Percentiles rank a stretch among this genome's conserved stretches.
Conservation (phyloP, 345 rosid species). For the Nephelium lappaceum region DNA sequence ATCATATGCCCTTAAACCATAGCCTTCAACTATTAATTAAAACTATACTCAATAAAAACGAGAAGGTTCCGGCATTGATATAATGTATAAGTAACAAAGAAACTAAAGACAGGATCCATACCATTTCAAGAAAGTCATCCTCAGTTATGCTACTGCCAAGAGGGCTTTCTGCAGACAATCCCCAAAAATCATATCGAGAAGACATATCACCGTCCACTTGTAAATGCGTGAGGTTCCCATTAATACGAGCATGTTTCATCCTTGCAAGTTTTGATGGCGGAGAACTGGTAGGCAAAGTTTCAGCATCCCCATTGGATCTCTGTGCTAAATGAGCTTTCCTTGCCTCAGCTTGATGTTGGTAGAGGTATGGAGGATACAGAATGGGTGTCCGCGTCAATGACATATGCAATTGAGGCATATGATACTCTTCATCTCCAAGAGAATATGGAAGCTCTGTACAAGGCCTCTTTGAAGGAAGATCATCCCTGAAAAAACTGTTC, state of each 20-base stretch:
- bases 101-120: constrained; percentile 37
- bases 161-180: constrained; percentile 79
- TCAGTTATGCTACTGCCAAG: constrained; percentile 77
- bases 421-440: constrained; percentile 58
- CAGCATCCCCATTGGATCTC: constrained; percentile 45
- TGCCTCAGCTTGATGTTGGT: constrained; percentile 62
- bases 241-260: constrained; percentile 27
- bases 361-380: constrained; percentile 50
- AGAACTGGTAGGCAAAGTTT: constrained; percentile 36
- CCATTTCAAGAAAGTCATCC: constrained; percentile 95
- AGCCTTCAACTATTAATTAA: constrained; percentile 13
- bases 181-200: constrained; percentile 67
- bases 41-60: constrained; percentile 20
- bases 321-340: constrained; percentile 50
- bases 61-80: neutral
- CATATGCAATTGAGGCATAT: constrained; percentile 34
- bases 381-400: constrained; percentile 46
- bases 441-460: constrained; percentile 56
- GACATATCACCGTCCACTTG: constrained; percentile 43
- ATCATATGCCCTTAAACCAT: constrained; percentile 6
- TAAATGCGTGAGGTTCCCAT: constrained; percentile 36
- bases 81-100: neutral
- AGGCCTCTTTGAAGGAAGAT: constrained; percentile 56
- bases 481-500: constrained; percentile 47
- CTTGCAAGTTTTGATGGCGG: constrained; percentile 46